Conservation (phyloP, 2,329 filamentous ascomycete genomes). For the Aspergillus bombycis region DNA sequence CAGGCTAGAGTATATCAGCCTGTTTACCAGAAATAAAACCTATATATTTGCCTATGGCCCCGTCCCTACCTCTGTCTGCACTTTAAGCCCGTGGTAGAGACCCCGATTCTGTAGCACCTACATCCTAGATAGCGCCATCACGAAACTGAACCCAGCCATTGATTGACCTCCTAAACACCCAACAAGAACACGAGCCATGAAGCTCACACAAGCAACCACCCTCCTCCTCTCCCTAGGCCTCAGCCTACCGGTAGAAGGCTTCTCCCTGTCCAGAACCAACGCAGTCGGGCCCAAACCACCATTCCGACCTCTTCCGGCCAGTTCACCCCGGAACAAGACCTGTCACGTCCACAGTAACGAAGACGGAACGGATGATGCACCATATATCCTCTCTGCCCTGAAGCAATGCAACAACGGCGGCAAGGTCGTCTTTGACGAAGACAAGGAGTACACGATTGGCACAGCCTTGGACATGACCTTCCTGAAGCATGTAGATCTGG, state of each 20-base stretch:
- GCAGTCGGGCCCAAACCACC: conserved; percentile 32
- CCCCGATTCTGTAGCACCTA: not conserved
- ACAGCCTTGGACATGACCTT: conserved; percentile 69
- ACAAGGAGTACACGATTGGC: conserved; percentile 62
- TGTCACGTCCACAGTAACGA: conserved; percentile 34
- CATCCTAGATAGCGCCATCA: not conserved
- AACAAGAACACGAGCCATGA: conserved; percentile 23
- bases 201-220: conserved; percentile 27
- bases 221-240: conserved; percentile 29
- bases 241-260: conserved; percentile 21
- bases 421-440: conserved; percentile 60
- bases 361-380: conserved; percentile 51
- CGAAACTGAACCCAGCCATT: not conserved
- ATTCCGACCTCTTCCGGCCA: conserved; percentile 34
- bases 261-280: conserved; percentile 26
- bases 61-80: not conserved
- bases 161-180: not conserved
- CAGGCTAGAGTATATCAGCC: not conserved
- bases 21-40: not conserved
- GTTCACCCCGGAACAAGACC: conserved; percentile 27
- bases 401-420: conserved; percentile 66
- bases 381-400: conserved; percentile 58
- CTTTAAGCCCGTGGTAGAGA: not conserved
- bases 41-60: not conserved
- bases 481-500: conserved; percentile 64